Conservation (phyloP, 2,329 filamentous ascomycete genomes). For the Colletotrichum eleusines region DNA sequence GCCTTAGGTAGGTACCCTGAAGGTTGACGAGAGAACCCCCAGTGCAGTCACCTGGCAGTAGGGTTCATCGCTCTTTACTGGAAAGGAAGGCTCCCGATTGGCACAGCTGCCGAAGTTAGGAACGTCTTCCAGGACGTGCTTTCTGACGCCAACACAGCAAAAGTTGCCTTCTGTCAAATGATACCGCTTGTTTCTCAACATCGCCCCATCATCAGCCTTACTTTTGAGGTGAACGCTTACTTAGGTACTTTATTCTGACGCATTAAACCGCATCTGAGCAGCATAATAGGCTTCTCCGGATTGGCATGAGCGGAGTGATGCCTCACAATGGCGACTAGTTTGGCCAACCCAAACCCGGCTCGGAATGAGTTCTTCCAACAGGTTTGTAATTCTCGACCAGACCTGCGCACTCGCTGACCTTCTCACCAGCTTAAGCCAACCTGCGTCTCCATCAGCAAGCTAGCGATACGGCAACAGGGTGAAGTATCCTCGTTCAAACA, state of each 20-base stretch:
- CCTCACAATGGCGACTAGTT: conserved; percentile 34
- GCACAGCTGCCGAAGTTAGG: neutral
- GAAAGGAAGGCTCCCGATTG: no score
- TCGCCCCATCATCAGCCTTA: neutral
- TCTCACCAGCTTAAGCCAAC: conserved; percentile 69
- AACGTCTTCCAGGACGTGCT: conserved; percentile 6
- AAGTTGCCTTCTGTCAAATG: neutral
- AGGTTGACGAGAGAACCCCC: neutral
- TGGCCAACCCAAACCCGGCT: conserved; percentile 28
- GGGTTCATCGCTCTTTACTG: no score
- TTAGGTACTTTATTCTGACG: neutral
- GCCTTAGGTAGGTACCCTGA: neutral
- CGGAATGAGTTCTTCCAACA: conserved; percentile 55
- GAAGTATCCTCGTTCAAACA: conserved; percentile 56
- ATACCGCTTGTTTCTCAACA: neutral
- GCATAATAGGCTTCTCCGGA: neutral
- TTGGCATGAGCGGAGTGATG: neutral
- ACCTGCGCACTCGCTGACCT: conserved; percentile 7
- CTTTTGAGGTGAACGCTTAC: neutral
- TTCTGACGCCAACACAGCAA: neutral
- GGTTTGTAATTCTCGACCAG: conserved; percentile 42
- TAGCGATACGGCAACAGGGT: conserved; percentile 63
- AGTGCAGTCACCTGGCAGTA: neutral
- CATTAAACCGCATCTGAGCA: neutral
- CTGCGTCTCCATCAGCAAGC: conserved; percentile 70